Evolutionary conservation across 371 early-diverging fungal genomes (phyloP).

Genomic region (Rhizopus stolonifer): DNA sequence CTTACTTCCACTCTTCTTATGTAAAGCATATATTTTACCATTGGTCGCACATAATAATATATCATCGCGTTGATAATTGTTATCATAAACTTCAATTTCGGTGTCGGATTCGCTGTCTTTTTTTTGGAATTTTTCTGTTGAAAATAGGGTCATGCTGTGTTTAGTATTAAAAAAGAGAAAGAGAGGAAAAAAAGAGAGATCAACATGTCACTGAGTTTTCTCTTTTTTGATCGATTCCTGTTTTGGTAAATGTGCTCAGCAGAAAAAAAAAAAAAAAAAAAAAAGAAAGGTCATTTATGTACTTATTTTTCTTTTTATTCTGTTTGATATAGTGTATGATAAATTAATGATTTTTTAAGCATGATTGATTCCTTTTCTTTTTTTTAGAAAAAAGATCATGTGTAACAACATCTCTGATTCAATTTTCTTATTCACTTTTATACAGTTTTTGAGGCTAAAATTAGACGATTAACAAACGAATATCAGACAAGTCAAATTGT

Average conservation of each 20-base stretch:
- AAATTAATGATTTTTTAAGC: too few species aligned
- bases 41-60: constrained; percentile 33
- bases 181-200: neutral
- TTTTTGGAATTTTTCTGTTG: constrained; percentile 1
- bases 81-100: neutral
- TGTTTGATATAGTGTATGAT: too few species aligned
- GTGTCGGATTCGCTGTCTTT: constrained; percentile 1
- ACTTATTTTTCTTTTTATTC: too few species aligned
- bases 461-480: too few species aligned
- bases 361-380: too few species aligned
- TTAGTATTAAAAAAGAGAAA: neutral
- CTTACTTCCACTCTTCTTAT: constrained; percentile 28
- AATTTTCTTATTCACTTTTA: too few species aligned
- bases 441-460: too few species aligned
- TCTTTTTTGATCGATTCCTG: too few species aligned
- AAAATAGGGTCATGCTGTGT: constrained; percentile 6
- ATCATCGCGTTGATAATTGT: constrained; percentile 19
- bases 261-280: neutral
- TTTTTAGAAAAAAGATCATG: too few species aligned
- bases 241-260: neutral
- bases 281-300: neutral
- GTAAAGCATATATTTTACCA: constrained; percentile 39
- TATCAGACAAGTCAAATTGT: too few species aligned
- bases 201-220: too few species aligned
- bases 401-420: too few species aligned